phyloP scores from a whole-genome alignment of 768 basidiomycete genomes.

The Crucibulum laeve region DNA sequence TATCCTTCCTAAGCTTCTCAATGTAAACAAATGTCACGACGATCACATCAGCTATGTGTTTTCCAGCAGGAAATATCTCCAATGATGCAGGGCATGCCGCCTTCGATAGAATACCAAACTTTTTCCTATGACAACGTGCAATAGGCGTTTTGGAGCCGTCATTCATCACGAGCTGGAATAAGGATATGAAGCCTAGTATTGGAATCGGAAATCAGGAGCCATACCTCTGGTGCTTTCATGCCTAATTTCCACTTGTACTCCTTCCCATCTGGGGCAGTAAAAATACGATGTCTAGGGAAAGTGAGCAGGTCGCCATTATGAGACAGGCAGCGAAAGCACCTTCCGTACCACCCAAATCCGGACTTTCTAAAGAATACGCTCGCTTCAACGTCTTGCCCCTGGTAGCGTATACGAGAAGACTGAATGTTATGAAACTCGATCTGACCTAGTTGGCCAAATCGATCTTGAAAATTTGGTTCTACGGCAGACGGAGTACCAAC shows the following conservation, averaged over 20 bases:
- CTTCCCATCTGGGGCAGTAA: constrained; percentile 17
- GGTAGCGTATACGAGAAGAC: constrained; percentile 23
- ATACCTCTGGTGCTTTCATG: constrained; percentile 7
- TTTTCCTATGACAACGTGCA: constrained; percentile 13
- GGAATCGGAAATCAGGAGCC: neutral
- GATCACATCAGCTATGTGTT: constrained; percentile 20
- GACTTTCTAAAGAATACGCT: constrained; percentile 19
- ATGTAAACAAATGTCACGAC: constrained; percentile 24
- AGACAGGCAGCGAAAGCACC: constrained; percentile 6
- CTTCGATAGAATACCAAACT: constrained; percentile 7
- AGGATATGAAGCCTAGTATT: neutral
- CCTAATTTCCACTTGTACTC: constrained; percentile 18
- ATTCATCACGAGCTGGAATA: constrained; percentile 12
- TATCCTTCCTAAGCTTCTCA: constrained; percentile 20
- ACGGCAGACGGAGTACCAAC: no score
- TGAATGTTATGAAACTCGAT: constrained; percentile 28
- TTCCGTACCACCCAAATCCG: constrained; percentile 15
- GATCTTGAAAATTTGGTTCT: constrained; percentile 8
- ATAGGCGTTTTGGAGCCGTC: constrained; percentile 13
- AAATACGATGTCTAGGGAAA: constrained; percentile 11
- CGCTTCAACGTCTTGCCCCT: constrained; percentile 18
- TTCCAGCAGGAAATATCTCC: constrained; percentile 17
- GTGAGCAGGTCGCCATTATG: neutral
- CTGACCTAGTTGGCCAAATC: constrained; percentile 23
- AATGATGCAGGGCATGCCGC: constrained; percentile 9